phyloP scores from a whole-genome alignment of 228 moss, liverwort and hornwort genomes.

The Sphagnum magellanicum region DNA sequence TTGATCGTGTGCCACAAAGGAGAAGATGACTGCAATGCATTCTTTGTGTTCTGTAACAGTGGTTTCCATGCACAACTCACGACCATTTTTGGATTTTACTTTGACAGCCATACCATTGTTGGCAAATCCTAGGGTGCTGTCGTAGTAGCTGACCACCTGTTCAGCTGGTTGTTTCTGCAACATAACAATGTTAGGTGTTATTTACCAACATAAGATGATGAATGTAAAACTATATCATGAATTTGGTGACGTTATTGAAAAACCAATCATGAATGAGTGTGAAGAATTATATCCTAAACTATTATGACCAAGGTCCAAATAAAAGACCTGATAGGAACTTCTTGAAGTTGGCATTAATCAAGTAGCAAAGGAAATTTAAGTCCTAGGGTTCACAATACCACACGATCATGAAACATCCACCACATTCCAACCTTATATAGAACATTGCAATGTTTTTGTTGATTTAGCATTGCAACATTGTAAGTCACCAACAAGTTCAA shows the following conservation, averaged over 20 bases:
- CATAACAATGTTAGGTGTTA: not conserved
- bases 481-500: not conserved
- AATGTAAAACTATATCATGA: not conserved
- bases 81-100: not conserved
- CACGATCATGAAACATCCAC: too few species aligned
- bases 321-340: too few species aligned
- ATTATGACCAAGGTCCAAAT: not conserved
- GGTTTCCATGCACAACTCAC: not conserved
- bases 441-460: too few species aligned
- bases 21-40: not conserved
- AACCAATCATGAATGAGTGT: not conserved
- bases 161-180: not conserved
- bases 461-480: not conserved
- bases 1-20: constrained; percentile 7
- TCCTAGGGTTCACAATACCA: too few species aligned
- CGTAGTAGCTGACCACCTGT: constrained; percentile 1
- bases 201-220: not conserved
- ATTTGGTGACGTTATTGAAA: not conserved
- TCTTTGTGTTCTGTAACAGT: not conserved
- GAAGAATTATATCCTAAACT: not conserved
- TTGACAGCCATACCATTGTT: not conserved
- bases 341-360: too few species aligned
- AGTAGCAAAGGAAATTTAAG: not conserved
- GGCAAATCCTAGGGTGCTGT: constrained; percentile 1
- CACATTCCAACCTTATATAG: too few species aligned